Evolutionary conservation across 108 stramenopile species (phyloP).

Genomic region (Nitzschia sp.): DNA sequence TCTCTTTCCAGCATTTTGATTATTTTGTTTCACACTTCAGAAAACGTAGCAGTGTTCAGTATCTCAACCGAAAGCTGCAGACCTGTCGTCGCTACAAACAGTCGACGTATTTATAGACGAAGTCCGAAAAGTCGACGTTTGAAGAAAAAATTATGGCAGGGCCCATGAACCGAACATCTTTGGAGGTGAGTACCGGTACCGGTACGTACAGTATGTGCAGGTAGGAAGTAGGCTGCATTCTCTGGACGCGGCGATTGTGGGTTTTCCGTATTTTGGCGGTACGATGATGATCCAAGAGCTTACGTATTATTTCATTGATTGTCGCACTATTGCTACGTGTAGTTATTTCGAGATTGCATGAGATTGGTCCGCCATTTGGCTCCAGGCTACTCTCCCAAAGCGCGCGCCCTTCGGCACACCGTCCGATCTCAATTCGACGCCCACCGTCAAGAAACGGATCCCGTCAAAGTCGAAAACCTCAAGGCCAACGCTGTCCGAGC

Average conservation of each 20-base stretch:
- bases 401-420: slow-evolving; percentile 63
- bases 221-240: no score
- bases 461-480: slow-evolving; percentile 50
- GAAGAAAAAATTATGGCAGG: slow-evolving; percentile 14
- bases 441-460: slow-evolving; percentile 42
- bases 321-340: no score
- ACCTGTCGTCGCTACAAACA: no score
- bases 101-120: background rate
- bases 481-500: slow-evolving; percentile 84
- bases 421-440: slow-evolving; percentile 69
- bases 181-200: slow-evolving; percentile 40
- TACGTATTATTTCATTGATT: no score
- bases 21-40: no score
- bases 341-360: slow-evolving; percentile 85
- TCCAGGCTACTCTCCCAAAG: slow-evolving; percentile 77
- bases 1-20: no score
- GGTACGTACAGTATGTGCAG: no score
- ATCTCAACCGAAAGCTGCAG: no score
- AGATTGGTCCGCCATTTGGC: slow-evolving; percentile 78
- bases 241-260: no score
- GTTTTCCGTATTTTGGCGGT: no score
- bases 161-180: slow-evolving; percentile 26
- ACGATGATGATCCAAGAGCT: no score
- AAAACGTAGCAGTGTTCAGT: no score
- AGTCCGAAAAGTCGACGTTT: background rate